These are phyloP conservation scores for Hysterangium stoloniferum DNA, from an alignment of 768 basidiomycete species.

Conservation along the genomic window DNA sequence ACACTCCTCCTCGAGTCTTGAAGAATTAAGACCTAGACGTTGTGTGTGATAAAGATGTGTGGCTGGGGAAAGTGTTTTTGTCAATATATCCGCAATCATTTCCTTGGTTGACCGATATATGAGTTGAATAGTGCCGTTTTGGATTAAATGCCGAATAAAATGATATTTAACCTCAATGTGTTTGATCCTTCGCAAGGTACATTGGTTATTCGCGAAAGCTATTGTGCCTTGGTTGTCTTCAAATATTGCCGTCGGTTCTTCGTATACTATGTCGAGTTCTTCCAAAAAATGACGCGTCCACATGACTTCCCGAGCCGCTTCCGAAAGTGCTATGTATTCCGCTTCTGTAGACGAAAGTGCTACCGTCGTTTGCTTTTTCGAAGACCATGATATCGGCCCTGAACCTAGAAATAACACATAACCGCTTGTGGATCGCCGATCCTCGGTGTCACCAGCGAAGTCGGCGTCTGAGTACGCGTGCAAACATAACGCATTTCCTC, in stretches of 20 bases:
- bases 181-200: slow-evolving; percentile 29
- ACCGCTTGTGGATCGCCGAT: slow-evolving; percentile 26
- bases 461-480: slow-evolving; percentile 18
- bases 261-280: slow-evolving; percentile 16
- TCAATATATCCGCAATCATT: slow-evolving; percentile 34
- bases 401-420: slow-evolving; percentile 22
- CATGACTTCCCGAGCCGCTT: slow-evolving; percentile 12
- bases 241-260: slow-evolving; percentile 15
- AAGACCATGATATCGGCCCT: slow-evolving; percentile 19
- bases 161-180: slow-evolving; percentile 38
- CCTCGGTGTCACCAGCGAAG: slow-evolving; percentile 21
- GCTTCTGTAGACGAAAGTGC: slow-evolving; percentile 22
- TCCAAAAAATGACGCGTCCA: slow-evolving; percentile 11
- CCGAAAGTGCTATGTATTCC: slow-evolving; percentile 21
- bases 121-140: slow-evolving; percentile 20
- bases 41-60: not conserved
- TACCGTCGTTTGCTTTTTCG: slow-evolving; percentile 20
- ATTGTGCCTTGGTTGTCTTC: slow-evolving; percentile 34
- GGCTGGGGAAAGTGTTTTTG: slow-evolving; percentile 22
- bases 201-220: slow-evolving; percentile 26
- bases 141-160: slow-evolving; percentile 29
- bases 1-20: not conserved
- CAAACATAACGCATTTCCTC: slow-evolving; percentile 1
- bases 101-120: slow-evolving; percentile 25
- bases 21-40: not conserved